Base-by-base conservation (phyloP, 306 rosid genomes). In the Dryas drummondii region DNA sequence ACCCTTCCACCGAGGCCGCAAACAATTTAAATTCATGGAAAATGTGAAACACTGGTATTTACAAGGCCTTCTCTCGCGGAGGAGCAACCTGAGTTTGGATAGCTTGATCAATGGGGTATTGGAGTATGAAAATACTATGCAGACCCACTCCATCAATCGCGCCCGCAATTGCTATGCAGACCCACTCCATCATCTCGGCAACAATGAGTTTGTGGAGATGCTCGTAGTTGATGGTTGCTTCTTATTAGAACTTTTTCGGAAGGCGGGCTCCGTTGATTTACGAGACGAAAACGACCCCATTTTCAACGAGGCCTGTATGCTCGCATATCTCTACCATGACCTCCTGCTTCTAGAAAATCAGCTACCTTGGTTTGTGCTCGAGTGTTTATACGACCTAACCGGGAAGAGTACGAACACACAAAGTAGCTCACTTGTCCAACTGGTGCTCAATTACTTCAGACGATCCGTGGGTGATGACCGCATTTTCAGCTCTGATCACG, bases 171-270 rank as follows among this genome's bases (percentile, higher is more conserved):
- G 22, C 22, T 22, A 22, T 22, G 22, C 22, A 22, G 22, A 22
- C 22, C 37, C 37, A 4, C 12, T 68, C 2, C 10, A 2, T 2
- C 12, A 2, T 9, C 12, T 45, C 49, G 32, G 0, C 3, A 3
- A 4, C 0, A 17, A 22, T 0, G 17, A 74, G 9, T 61, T 80
- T 26, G 11, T 68, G 11, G 59, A 70, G 47, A 58, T 80, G 22
- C 40, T 80, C 73, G 58, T 75, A 1, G 17, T 70, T 22, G 84
- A 80, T n/a, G 80, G 73, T 54, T 80, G 80, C 63, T 80, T 80
- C 67, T 7, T 80, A 15, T 4, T 79, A 7, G 79, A 79, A 67
- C 55, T 79, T 1, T 68, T 79, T 49, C 75, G 59, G 2, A 79
- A 68, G 65, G 7, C 15, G 5, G 16, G 15, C 9, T 4, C 14